phyloP scores from a whole-genome alignment of 2,329 filamentous ascomycete species.

The Amesomyces nigricolor region DNA sequence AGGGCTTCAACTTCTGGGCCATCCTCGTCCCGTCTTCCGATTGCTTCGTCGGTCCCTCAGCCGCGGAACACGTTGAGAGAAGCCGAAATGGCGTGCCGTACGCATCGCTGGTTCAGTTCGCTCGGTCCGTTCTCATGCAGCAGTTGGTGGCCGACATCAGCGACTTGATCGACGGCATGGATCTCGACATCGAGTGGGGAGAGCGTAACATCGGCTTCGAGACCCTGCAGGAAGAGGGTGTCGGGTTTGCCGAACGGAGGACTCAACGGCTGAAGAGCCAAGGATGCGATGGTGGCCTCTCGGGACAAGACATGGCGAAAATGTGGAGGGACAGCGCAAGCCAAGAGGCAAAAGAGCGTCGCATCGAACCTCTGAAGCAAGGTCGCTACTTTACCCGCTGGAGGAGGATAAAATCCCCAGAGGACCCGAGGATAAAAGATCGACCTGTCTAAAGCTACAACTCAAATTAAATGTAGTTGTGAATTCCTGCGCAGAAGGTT shows the following conservation, averaged over 20 bases:
- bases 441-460: neutral
- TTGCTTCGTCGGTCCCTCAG: conserved; percentile 1
- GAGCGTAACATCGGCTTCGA: neutral
- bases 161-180: conserved; percentile 9
- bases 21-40: conserved; percentile 1
- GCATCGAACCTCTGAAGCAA: conserved; percentile 6
- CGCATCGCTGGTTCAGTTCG: conserved; percentile 2
- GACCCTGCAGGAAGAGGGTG: neutral
- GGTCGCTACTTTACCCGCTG: conserved; percentile 5
- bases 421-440: conserved; percentile 4
- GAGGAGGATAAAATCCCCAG: conserved; percentile 1
- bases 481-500: too few relatives aligned
- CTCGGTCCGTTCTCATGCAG: conserved; percentile 1
- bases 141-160: neutral
- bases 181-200: neutral
- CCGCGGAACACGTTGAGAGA: neutral
- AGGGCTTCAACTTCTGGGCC: conserved; percentile 6
- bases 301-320: neutral
- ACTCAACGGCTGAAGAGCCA: neutral
- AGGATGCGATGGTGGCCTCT: neutral
- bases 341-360: neutral
- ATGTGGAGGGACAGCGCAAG: neutral
- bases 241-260: neutral
- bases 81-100: conserved; percentile 6
- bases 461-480: too few relatives aligned